These are phyloP conservation scores for Hanseniaspora uvarum DNA, from an alignment of 1,139 yeast species.

Conservation along the genomic window DNA sequence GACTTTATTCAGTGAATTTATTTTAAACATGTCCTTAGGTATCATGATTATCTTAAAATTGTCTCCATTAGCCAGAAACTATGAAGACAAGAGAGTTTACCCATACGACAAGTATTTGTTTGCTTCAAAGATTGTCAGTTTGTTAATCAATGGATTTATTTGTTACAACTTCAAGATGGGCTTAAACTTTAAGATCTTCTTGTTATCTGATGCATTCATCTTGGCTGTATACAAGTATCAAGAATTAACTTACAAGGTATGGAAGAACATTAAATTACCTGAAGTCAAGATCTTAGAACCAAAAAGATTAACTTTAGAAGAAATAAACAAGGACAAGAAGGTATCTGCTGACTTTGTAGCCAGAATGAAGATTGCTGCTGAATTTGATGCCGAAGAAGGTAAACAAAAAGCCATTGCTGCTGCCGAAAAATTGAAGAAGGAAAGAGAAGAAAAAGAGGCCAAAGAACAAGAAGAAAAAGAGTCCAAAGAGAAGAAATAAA, in stretches of 20 bases:
- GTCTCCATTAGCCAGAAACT: constrained; percentile 13
- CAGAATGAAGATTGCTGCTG: constrained; percentile 17
- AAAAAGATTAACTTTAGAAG: neutral
- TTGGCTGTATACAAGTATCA: constrained; percentile 5
- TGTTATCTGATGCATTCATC: constrained; percentile 5
- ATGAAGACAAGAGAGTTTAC: constrained; percentile 12
- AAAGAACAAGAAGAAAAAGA: neutral
- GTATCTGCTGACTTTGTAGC: constrained; percentile 9
- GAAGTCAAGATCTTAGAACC: constrained; percentile 12
- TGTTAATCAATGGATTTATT: constrained; percentile 3
- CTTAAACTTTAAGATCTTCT: constrained; percentile 9
- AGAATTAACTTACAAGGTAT: constrained; percentile 1
- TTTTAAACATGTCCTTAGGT: constrained; percentile 7
- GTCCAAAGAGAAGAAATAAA: neutral
- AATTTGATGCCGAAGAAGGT: constrained; percentile 13
- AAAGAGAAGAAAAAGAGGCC: neutral
- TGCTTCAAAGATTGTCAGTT: neutral
- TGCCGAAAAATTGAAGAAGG: constrained; percentile 13
- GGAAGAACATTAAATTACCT: constrained; percentile 10
- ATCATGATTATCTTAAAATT: constrained; percentile 4
- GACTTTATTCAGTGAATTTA: constrained; percentile 12
- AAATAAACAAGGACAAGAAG: neutral
- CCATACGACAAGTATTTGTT: constrained; percentile 10
- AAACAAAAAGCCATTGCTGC: constrained; percentile 9
- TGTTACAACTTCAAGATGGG: constrained; percentile 6